A percentile compares a stretch with the other conserved stretches of the same genome.
Evolutionary conservation across 2,329 filamentous ascomycete genomes (phyloP).

Genomic region (Alternaria rosae): DNA sequence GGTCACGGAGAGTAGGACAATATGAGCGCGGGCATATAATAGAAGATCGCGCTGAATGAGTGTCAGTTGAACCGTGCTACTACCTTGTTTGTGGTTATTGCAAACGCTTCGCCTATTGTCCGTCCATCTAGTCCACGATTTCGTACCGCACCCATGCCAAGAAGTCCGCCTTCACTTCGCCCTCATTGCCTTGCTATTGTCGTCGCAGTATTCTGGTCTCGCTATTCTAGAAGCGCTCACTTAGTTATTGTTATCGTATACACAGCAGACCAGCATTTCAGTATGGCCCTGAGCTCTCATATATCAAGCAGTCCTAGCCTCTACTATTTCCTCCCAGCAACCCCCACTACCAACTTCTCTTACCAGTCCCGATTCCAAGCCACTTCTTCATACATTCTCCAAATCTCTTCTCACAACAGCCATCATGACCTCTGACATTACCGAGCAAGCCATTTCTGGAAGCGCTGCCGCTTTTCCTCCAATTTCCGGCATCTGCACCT

Average conservation of each 20-base stretch:
- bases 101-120: background rate
- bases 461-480: background rate
- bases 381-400: background rate
- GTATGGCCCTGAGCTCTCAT: background rate
- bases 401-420: background rate
- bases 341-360: background rate
- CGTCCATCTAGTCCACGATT: background rate
- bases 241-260: background rate
- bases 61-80: background rate
- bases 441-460: background rate
- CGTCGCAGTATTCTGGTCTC: background rate
- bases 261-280: slow-evolving; percentile 5
- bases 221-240: background rate
- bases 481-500: background rate
- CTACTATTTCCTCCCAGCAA: background rate
- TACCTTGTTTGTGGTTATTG: background rate
- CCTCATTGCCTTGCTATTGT: background rate
- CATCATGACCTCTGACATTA: background rate
- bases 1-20: slow-evolving; percentile 11
- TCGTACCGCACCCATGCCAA: background rate
- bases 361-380: background rate
- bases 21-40: background rate
- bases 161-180: background rate
- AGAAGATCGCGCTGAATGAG: background rate
- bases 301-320: background rate